These are phyloP conservation scores for Phialocephala subalpina DNA, from an alignment of 2,329 filamentous ascomycete genomes.

Conservation along the genomic window DNA sequence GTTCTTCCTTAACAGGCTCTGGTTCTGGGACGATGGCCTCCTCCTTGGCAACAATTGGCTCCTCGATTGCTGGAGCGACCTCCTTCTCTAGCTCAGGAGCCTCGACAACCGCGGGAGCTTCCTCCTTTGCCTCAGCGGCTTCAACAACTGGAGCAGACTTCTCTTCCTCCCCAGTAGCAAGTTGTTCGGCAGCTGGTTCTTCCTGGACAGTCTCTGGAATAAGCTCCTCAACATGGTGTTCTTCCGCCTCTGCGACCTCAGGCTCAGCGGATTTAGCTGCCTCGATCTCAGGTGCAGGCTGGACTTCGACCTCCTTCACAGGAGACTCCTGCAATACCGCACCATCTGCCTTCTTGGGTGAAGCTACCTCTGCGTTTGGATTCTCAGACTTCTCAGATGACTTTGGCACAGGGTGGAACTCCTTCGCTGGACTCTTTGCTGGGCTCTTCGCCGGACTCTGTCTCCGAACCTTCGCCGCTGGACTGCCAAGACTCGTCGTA, in stretches of 20 bases:
- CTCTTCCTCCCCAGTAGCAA: conserved; percentile 25
- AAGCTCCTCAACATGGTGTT: conserved; percentile 23
- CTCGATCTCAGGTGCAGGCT: conserved; percentile 18
- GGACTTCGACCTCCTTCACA: conserved; percentile 16
- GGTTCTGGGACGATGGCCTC: conserved; percentile 14
- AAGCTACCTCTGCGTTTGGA: conserved; percentile 10
- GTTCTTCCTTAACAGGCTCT: conserved; percentile 12
- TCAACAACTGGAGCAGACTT: conserved; percentile 20
- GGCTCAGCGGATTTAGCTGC: conserved; percentile 28
- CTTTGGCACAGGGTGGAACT: conserved; percentile 24
- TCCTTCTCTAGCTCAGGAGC: conserved; percentile 12
- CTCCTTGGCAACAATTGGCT: conserved; percentile 11
- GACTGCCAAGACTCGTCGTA: conserved; percentile 21
- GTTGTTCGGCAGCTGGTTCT: conserved; percentile 31
- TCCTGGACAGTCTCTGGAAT: conserved; percentile 37
- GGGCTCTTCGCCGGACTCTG: conserved; percentile 20
- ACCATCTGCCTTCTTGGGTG: conserved; percentile 13
- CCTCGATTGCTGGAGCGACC: conserved; percentile 10
- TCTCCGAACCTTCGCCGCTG: conserved; percentile 28
- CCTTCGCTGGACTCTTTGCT: conserved; percentile 26
- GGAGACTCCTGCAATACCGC: conserved; percentile 15
- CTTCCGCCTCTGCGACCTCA: conserved; percentile 24
- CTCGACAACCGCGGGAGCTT: conserved; percentile 14
- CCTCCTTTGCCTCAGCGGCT: conserved; percentile 22
- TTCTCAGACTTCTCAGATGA: conserved; percentile 21